Conservation (phyloP, 495 filamentous ascomycete genomes). For the Filosporella fistucella region DNA sequence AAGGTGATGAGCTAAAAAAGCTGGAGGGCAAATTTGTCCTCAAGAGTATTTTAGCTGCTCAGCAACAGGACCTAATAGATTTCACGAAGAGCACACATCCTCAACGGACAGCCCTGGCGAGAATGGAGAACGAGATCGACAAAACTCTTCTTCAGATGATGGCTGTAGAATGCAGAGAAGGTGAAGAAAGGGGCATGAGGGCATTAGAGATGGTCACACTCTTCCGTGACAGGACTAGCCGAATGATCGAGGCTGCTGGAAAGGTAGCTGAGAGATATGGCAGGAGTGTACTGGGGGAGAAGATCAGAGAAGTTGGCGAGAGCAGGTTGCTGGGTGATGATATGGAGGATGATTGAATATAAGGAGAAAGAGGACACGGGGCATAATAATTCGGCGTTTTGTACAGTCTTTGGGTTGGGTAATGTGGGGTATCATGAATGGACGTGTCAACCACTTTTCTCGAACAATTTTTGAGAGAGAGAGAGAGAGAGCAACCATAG, state of each 20-base stretch:
- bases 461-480: too few species aligned
- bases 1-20: slow-evolving; percentile 29
- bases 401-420: slow-evolving; percentile 2
- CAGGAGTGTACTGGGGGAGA: slow-evolving; percentile 71
- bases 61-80: slow-evolving; percentile 67
- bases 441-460: too few species aligned
- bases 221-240: slow-evolving; percentile 72
- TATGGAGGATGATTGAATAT: slow-evolving; percentile 26
- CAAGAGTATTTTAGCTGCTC: slow-evolving; percentile 61
- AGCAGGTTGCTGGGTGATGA: slow-evolving; percentile 9
- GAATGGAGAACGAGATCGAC: slow-evolving; percentile 75
- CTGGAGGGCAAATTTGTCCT: slow-evolving; percentile 80
- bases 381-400: background rate
- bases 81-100: slow-evolving; percentile 48
- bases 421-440: slow-evolving; percentile 8
- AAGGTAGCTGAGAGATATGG: slow-evolving; percentile 82
- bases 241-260: slow-evolving; percentile 79
- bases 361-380: background rate
- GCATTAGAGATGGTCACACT: slow-evolving; percentile 78
- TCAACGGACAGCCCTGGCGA: slow-evolving; percentile 64
- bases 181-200: slow-evolving; percentile 90
- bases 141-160: slow-evolving; percentile 86
- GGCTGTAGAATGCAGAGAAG: slow-evolving; percentile 83
- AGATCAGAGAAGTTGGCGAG: slow-evolving; percentile 62
- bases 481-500: too few species aligned